Conservation (phyloP, 192 early-diverging fungal species). For the Obelidium mucronatum region DNA sequence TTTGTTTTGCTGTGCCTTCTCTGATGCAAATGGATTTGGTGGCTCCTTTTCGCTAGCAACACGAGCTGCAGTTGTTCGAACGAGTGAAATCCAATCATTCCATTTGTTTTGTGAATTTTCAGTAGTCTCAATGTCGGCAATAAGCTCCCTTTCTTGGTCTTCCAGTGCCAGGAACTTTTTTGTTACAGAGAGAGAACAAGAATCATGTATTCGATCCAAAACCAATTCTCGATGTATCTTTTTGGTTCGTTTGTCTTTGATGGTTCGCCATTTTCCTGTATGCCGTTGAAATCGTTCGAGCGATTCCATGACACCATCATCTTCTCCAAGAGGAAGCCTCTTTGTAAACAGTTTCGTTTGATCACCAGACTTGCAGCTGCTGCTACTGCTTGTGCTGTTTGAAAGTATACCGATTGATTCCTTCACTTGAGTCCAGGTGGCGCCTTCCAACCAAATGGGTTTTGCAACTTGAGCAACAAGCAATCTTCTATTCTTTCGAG, state of each 20-base stretch:
- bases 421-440: not conserved
- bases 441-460: constrained; percentile 13
- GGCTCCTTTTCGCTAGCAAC: not conserved
- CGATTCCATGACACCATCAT: not conserved
- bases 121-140: not conserved
- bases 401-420: not conserved
- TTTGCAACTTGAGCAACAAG: constrained; percentile 18
- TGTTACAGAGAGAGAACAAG: not conserved
- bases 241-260: not conserved
- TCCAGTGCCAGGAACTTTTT: not conserved
- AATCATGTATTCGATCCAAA: not conserved
- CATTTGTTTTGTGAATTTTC: not conserved
- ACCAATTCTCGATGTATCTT: constrained; percentile 4
- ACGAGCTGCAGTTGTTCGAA: no score
- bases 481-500: not conserved
- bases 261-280: constrained; percentile 4
- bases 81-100: not conserved
- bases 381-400: not conserved
- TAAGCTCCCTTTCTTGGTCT: not conserved
- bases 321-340: not conserved
- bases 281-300: not conserved
- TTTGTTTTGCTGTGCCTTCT: not conserved
- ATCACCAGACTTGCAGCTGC: not conserved
- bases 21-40: not conserved
- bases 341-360: not conserved